These are phyloP conservation scores for Rhizodiscina lignyota DNA, from an alignment of 495 filamentous ascomycete genomes.

Conservation along the genomic window DNA sequence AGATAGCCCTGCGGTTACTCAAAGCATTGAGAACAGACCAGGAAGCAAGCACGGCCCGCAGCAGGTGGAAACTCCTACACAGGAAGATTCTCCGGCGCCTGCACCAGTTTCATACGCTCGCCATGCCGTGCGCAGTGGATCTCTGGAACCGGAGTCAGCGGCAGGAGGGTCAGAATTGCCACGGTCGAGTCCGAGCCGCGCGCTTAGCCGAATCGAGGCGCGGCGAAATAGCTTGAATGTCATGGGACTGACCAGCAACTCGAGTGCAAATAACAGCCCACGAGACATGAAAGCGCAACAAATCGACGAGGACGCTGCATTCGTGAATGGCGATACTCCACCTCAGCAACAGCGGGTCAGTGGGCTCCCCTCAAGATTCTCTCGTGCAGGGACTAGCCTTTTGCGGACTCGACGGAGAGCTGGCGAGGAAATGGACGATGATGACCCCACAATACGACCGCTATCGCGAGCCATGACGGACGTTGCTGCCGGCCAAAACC, in stretches of 20 bases:
- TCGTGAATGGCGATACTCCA: too few relatives aligned
- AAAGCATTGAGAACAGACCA: neutral
- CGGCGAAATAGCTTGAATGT: conserved; percentile 44
- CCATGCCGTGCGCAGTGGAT: neutral
- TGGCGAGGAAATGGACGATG: conserved; percentile 25
- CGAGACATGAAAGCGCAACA: too few relatives aligned
- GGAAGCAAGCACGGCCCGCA: conserved; percentile 1
- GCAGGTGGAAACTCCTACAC: too few relatives aligned
- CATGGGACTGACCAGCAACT: conserved; percentile 22
- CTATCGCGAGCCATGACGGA: conserved; percentile 26
- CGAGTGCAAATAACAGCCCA: conserved; percentile 12
- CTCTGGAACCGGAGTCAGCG: neutral
- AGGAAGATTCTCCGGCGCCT: too few relatives aligned
- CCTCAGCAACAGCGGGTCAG: neutral
- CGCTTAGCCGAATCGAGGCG: conserved; percentile 55
- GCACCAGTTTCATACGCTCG: neutral
- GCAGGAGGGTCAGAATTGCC: neutral
- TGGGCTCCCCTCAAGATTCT: conserved; percentile 6
- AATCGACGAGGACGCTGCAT: too few relatives aligned
- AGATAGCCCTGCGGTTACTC: neutral
- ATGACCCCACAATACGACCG: conserved; percentile 22
- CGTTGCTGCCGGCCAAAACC: conserved; percentile 16
- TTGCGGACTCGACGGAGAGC: conserved; percentile 10
- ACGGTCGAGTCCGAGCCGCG: conserved; percentile 26
- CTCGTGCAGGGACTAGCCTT: conserved; percentile 10